A percentile compares a stretch with the other conserved stretches of the same genome.
These are phyloP conservation scores for Lupinus albus DNA, from an alignment of 306 rosid species.

Conservation along the genomic window DNA sequence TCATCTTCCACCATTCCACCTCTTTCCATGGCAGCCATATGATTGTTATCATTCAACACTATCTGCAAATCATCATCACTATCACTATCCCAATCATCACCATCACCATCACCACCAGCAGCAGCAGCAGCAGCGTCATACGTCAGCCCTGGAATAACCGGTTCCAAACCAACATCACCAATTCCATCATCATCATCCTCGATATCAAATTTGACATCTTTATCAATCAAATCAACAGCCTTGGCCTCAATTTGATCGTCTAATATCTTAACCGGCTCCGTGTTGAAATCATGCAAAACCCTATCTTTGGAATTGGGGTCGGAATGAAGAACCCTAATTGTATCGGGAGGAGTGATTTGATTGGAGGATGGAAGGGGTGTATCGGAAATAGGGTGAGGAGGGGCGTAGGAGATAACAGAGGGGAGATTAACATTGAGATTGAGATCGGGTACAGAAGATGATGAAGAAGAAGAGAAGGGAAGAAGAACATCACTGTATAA, in stretches of 20 bases:
- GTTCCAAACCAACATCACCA: conserved; percentile 54
- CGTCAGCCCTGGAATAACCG: conserved; percentile 77
- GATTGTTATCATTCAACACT: conserved; percentile 79
- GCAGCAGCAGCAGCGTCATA: conserved; percentile 34
- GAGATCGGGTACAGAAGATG: conserved; percentile 56
- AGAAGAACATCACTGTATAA: conserved; percentile 87
- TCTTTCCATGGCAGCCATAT: conserved; percentile 72
- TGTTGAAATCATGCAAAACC: conserved; percentile 41
- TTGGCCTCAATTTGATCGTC: conserved; percentile 15
- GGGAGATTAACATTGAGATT: conserved; percentile 44
- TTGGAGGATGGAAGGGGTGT: conserved; percentile 33
- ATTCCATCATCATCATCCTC: conserved; percentile 55
- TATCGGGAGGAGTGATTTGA: conserved; percentile 45
- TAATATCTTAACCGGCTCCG: conserved; percentile 25
- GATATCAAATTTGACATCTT: conserved; percentile 83
- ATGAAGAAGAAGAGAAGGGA: conserved; percentile 59
- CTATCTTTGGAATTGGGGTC: conserved; percentile 5
- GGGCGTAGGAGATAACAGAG: conserved; percentile 48
- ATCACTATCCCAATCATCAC: conserved; percentile 92
- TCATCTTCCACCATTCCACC: conserved; percentile 62
- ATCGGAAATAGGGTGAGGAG: conserved; percentile 45
- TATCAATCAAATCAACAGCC: conserved; percentile 56
- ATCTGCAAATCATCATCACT: conserved; percentile 97
- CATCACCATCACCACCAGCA: not conserved
- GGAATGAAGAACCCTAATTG: conserved; percentile 24